phyloP scores from a whole-genome alignment of 768 basidiomycete species.

The Suillus plorans region DNA sequence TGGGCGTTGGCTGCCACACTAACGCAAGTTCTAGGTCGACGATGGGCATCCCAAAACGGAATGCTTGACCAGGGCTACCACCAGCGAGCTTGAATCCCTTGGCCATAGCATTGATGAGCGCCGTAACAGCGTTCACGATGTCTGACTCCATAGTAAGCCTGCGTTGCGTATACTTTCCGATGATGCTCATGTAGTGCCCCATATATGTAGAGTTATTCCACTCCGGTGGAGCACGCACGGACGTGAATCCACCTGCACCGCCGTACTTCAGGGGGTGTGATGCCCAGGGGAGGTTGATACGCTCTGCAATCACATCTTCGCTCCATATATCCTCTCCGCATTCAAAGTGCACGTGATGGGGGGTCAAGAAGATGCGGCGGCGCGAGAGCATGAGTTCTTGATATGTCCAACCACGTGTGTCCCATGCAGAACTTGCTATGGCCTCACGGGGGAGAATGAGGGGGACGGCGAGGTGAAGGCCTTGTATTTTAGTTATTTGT shows the following conservation, averaged over 20 bases:
- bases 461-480: constrained; percentile 20
- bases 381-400: constrained; percentile 21
- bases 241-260: not conserved
- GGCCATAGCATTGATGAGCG: not conserved
- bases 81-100: not conserved
- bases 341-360: constrained; percentile 22
- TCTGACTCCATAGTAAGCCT: not conserved
- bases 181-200: not conserved
- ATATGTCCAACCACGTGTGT: constrained; percentile 24
- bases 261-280: not conserved
- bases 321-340: constrained; percentile 21
- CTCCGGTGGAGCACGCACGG: not conserved
- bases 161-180: not conserved
- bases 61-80: not conserved
- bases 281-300: not conserved
- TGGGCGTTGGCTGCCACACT: constrained; percentile 23
- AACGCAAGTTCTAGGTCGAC: constrained; percentile 15
- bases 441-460: constrained; percentile 14
- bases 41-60: not conserved
- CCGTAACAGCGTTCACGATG: not conserved
- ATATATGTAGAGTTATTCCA: not conserved
- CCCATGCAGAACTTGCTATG: constrained; percentile 14
- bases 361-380: constrained; percentile 22
- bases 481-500: constrained; percentile 20
- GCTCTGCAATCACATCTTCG: constrained; percentile 23